Percentiles rank a stretch among this genome's conserved stretches.
These are phyloP conservation scores for Pleurotus tuber-regium DNA, from an alignment of 768 basidiomycete species.

Conservation along the genomic window DNA sequence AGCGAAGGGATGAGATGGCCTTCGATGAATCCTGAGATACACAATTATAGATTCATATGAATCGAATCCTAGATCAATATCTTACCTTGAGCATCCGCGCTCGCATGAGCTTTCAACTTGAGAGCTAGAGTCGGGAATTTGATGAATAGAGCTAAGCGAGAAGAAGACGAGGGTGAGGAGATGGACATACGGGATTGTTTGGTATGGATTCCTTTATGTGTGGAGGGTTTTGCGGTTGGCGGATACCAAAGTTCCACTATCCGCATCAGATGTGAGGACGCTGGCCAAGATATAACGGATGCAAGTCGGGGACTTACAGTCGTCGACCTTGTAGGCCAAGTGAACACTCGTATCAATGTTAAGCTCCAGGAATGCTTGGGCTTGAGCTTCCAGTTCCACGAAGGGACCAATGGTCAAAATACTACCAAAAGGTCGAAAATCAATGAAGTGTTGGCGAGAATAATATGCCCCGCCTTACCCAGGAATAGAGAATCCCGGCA, in stretches of 20 bases:
- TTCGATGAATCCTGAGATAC: background rate
- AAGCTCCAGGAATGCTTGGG: conserved; percentile 27
- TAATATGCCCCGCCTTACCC: conserved; percentile 20
- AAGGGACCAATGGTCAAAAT: conserved; percentile 38
- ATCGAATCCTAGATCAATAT: background rate
- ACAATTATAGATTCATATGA: background rate
- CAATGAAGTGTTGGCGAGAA: background rate
- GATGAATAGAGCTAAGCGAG: background rate
- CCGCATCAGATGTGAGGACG: background rate
- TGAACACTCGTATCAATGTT: conserved; percentile 28
- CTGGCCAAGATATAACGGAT: background rate
- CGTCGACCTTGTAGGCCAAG: conserved; percentile 23
- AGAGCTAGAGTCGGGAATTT: background rate
- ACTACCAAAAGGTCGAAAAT: conserved; percentile 15
- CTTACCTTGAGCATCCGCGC: background rate
- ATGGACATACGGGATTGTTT: background rate
- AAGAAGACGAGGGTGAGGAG: background rate
- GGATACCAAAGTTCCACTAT: conserved; percentile 1
- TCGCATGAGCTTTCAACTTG: background rate
- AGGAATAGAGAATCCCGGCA: conserved; percentile 30
- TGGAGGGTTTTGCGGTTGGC: background rate
- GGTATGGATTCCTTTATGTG: background rate
- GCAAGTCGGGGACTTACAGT: background rate
- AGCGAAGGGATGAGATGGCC: background rate
- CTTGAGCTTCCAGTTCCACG: conserved; percentile 31